Percentiles rank a stretch among this genome's conserved stretches.
These are phyloP conservation scores for Physaria fendleri DNA, from an alignment of 345 rosid species.

Conservation along the genomic window DNA sequence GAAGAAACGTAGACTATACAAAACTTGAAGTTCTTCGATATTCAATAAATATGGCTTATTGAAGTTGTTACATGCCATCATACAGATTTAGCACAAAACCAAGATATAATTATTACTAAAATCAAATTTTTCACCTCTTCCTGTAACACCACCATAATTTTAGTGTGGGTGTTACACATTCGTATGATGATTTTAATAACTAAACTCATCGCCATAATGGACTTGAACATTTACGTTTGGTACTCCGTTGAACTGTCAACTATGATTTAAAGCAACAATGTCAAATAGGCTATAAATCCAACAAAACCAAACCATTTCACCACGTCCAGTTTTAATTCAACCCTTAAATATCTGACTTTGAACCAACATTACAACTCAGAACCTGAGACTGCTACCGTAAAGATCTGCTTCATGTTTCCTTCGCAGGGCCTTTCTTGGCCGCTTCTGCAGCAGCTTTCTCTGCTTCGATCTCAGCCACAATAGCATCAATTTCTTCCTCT, in stretches of 20 bases:
- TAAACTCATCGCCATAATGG: neutral
- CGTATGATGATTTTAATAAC: neutral
- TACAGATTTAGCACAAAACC: neutral
- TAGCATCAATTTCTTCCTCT: constrained; percentile 80
- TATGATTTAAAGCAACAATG: constrained; percentile 3
- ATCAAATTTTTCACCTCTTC: neutral
- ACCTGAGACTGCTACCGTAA: neutral
- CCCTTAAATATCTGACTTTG: neutral
- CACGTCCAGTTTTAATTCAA: neutral
- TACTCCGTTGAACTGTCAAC: neutral
- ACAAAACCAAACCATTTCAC: constrained; percentile 1
- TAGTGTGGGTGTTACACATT: neutral
- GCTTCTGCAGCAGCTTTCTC: constrained; percentile 99
- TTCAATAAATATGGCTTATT: neutral
- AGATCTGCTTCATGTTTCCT: constrained; percentile 36
- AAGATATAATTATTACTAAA: neutral
- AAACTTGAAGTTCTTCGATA: too few species aligned
- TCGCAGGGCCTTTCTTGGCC: constrained; percentile 83
- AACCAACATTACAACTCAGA: constrained; percentile 4
- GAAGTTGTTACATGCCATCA: neutral
- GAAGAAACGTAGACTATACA: too few species aligned
- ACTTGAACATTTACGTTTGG: neutral
- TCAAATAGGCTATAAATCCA: constrained; percentile 17
- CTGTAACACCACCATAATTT: neutral
- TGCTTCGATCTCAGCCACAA: constrained; percentile 87